phyloP scores from a whole-genome alignment of 2,329 filamentous ascomycete genomes.

The Harringtonia aguacate region DNA sequence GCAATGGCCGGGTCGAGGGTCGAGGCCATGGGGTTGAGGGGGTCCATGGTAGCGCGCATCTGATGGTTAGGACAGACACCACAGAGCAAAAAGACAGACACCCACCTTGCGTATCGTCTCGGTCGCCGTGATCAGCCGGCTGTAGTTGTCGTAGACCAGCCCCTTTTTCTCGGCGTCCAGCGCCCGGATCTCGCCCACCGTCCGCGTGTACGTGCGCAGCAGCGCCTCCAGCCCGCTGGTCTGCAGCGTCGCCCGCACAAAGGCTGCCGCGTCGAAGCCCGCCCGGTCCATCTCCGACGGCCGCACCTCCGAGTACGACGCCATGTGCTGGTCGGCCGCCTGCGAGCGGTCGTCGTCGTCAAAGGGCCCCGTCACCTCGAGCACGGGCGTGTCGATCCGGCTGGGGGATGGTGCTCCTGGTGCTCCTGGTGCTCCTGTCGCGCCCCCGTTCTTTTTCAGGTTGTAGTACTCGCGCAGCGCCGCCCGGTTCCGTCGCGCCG shows the following conservation, averaged over 20 bases:
- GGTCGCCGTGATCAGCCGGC: slow-evolving; percentile 90
- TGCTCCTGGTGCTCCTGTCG: too few relatives aligned
- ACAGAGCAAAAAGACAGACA: neutral
- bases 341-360: slow-evolving; percentile 18
- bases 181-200: slow-evolving; percentile 73
- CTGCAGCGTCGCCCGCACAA: slow-evolving; percentile 51
- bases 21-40: slow-evolving; percentile 60
- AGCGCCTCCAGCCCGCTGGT: slow-evolving; percentile 57
- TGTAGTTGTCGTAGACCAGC: slow-evolving; percentile 96
- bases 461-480: slow-evolving; percentile 95
- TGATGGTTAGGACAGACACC: slow-evolving; percentile 16
- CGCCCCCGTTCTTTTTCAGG: slow-evolving; percentile 42
- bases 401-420: too few relatives aligned
- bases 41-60: slow-evolving; percentile 77
- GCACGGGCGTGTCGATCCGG: slow-evolving; percentile 28
- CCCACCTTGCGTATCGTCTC: slow-evolving; percentile 77
- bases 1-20: slow-evolving; percentile 64
- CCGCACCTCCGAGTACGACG: slow-evolving; percentile 42
- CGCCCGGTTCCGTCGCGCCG: slow-evolving; percentile 56
- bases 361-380: slow-evolving; percentile 29
- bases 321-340: neutral
- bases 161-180: slow-evolving; percentile 95
- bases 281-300: slow-evolving; percentile 62
- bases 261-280: slow-evolving; percentile 62
- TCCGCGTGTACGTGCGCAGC: slow-evolving; percentile 56